These are phyloP conservation scores for Apodospora peruviana DNA, from an alignment of 495 filamentous ascomycete genomes.

Conservation along the genomic window DNA sequence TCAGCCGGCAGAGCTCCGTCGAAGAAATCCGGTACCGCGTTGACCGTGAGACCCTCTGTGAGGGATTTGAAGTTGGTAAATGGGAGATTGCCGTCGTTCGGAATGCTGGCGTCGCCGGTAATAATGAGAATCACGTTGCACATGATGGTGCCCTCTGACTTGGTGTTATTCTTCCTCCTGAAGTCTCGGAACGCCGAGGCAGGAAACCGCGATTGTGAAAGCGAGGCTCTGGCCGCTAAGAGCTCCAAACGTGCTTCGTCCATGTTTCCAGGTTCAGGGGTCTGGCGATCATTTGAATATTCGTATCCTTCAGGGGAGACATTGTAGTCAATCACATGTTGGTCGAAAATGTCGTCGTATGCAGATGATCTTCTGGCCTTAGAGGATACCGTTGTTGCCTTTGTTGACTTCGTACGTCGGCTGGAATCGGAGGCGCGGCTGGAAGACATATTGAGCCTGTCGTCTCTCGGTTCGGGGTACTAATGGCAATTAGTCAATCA, in stretches of 20 bases:
- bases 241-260: not conserved
- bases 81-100: not conserved
- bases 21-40: slow-evolving; percentile 24
- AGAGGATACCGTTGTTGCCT: not conserved
- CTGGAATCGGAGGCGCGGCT: slow-evolving; percentile 5
- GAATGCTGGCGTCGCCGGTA: slow-evolving; percentile 2
- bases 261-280: not conserved
- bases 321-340: slow-evolving; percentile 27
- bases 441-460: slow-evolving; percentile 4
- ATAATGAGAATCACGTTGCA: slow-evolving; percentile 12
- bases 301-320: slow-evolving; percentile 16
- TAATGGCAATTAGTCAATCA: slow-evolving; percentile 5
- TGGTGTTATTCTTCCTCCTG: not conserved
- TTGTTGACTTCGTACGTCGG: slow-evolving; percentile 9
- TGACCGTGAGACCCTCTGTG: slow-evolving; percentile 5
- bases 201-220: slow-evolving; percentile 8
- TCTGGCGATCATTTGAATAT: not conserved
- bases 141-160: not conserved
- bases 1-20: slow-evolving; percentile 26
- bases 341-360: slow-evolving; percentile 29
- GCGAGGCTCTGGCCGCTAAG: slow-evolving; percentile 1
- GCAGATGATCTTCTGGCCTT: slow-evolving; percentile 8
- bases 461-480: slow-evolving; percentile 8
- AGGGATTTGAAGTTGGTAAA: slow-evolving; percentile 15
- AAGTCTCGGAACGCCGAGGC: slow-evolving; percentile 2